Evolutionary conservation across 1,284 basidiomycete genomes (phyloP).

Genomic region (Rhodotorula sp.): DNA sequence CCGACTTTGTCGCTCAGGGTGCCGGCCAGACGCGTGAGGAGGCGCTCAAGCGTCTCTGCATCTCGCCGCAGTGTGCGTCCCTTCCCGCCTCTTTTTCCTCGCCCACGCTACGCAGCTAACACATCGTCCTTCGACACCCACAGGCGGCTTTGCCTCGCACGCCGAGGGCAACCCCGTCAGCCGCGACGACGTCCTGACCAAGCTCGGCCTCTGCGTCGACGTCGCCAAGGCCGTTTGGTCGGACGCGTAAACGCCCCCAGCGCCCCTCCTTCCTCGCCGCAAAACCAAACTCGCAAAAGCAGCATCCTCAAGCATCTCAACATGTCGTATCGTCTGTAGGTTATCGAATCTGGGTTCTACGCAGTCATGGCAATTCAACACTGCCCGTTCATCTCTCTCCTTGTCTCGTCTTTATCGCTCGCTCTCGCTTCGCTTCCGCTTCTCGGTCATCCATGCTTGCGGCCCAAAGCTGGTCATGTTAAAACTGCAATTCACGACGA

Average conservation of each 20-base stretch:
- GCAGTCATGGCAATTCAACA: neutral
- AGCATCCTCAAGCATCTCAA: constrained; percentile 10
- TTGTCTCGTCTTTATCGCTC: neutral
- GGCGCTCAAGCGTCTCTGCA: constrained; percentile 61
- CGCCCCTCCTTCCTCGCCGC: neutral
- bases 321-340: constrained; percentile 11
- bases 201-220: constrained; percentile 29
- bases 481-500: too few species aligned
- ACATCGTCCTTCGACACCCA: constrained; percentile 64
- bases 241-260: constrained; percentile 20
- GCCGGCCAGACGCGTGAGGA: constrained; percentile 35
- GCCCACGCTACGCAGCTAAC: constrained; percentile 26
- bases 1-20: constrained; percentile 61
- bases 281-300: neutral
- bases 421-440: neutral
- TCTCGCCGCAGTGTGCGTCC: constrained; percentile 65
- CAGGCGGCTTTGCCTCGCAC: constrained; percentile 59
- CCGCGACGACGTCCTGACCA: constrained; percentile 22
- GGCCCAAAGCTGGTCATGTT: too few species aligned
- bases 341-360: neutral
- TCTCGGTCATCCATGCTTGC: too few species aligned
- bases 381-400: too few species aligned
- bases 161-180: constrained; percentile 27
- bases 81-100: constrained; percentile 59
- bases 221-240: constrained; percentile 28